phyloP scores from a whole-genome alignment of 768 basidiomycete genomes.

The Mycena capillaripes region DNA sequence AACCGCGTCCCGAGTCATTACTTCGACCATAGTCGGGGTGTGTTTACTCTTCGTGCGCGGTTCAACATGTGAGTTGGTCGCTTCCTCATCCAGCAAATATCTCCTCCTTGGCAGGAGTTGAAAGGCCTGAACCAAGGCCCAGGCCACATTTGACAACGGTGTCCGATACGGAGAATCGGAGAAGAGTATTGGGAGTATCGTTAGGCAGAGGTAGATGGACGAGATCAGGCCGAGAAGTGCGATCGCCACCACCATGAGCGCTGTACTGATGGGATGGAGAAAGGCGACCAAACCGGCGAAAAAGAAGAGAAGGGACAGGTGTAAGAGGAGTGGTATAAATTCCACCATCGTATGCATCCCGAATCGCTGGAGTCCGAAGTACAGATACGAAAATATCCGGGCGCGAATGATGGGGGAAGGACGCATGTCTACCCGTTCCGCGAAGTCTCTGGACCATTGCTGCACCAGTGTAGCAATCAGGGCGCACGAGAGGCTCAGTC shows the following conservation, averaged over 20 bases:
- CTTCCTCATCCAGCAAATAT: background rate
- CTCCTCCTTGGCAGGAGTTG: background rate
- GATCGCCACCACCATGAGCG: background rate
- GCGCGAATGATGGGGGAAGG: constrained; percentile 5
- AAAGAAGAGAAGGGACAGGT: constrained; percentile 13
- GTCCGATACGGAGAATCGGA: constrained; percentile 16
- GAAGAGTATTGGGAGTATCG: background rate
- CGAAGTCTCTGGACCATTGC: constrained; percentile 22
- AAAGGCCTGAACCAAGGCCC: background rate
- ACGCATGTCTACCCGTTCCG: background rate
- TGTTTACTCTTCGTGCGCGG: background rate
- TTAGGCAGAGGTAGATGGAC: background rate
- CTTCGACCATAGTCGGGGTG: background rate
- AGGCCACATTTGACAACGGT: constrained; percentile 3
- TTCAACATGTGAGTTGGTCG: too few species aligned
- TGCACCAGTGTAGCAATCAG: constrained; percentile 19
- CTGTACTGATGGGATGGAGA: background rate
- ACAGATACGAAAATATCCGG: background rate
- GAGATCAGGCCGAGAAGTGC: background rate
- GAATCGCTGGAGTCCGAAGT: constrained; percentile 12
- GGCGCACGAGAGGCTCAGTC: constrained; percentile 19
- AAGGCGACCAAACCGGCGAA: constrained; percentile 19
- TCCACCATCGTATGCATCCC: background rate
- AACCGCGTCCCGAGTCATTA: background rate
- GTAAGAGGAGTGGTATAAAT: background rate